A percentile compares a stretch with the other conserved stretches of the same genome.
These are phyloP conservation scores for Trametes villosa DNA, from an alignment of 768 basidiomycete genomes.

Conservation along the genomic window DNA sequence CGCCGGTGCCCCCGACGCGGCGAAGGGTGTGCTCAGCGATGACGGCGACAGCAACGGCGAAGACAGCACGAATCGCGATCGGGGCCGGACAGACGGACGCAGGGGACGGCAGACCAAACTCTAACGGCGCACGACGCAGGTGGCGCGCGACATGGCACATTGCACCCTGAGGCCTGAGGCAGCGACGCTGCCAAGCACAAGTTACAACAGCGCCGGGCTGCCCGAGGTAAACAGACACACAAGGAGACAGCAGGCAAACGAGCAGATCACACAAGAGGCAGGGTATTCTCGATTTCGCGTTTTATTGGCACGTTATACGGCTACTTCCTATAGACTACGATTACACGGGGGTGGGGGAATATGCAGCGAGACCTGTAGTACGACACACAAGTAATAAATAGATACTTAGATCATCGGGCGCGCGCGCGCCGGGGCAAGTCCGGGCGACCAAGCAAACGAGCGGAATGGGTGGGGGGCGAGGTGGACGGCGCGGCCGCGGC, in stretches of 20 bases:
- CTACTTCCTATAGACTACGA: slow-evolving; percentile 32
- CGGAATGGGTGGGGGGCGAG: slow-evolving; percentile 4
- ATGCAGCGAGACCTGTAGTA: slow-evolving; percentile 28
- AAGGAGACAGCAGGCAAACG: not conserved
- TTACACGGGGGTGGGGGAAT: slow-evolving; percentile 25
- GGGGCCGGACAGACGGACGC: too few species aligned
- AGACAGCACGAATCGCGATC: too few species aligned
- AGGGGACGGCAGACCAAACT: not conserved
- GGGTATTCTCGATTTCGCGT: slow-evolving; percentile 5
- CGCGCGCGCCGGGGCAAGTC: slow-evolving; percentile 19
- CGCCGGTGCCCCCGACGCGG: too few species aligned
- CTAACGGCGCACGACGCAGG: slow-evolving; percentile 5
- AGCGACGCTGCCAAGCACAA: not conserved
- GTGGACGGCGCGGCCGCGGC: not conserved
- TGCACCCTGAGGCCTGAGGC: too few species aligned
- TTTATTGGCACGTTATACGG: slow-evolving; percentile 26
- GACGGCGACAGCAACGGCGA: too few species aligned
- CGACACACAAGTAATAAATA: slow-evolving; percentile 28
- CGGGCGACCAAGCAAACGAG: slow-evolving; percentile 20
- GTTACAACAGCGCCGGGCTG: too few species aligned
- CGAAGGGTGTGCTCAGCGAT: too few species aligned
- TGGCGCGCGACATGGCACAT: slow-evolving; percentile 1
- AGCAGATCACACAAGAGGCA: not conserved
- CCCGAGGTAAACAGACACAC: not conserved
- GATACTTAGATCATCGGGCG: slow-evolving; percentile 19